Evolutionary conservation across 2,329 filamentous ascomycete genomes (phyloP).

Genomic region (Fonsecaea multimorphosa): DNA sequence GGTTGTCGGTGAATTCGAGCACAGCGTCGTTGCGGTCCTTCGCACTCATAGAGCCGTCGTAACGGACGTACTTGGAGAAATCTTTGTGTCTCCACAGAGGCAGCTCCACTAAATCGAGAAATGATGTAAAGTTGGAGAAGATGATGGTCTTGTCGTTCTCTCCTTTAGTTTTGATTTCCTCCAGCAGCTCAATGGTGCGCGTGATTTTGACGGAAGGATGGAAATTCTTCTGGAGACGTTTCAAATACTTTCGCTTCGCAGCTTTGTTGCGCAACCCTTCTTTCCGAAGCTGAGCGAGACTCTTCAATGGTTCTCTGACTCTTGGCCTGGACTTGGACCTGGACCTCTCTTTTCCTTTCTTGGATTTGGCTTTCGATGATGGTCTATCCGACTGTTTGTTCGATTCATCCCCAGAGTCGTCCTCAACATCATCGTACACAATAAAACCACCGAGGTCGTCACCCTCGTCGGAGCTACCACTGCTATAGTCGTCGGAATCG

Average conservation of each 20-base stretch:
- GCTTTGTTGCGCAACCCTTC: constrained; percentile 68
- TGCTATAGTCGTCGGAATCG: constrained; percentile 44
- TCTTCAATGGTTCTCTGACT: constrained; percentile 46
- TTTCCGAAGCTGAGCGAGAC: constrained; percentile 70
- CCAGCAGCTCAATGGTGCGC: constrained; percentile 70
- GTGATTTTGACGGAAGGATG: constrained; percentile 76
- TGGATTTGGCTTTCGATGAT: constrained; percentile 10
- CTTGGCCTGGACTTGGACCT: constrained; percentile 56
- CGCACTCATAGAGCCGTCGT: constrained; percentile 77
- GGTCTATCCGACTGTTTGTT: constrained; percentile 32
- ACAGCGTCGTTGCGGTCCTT: constrained; percentile 70
- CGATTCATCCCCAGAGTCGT: constrained; percentile 44
- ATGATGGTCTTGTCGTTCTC: constrained; percentile 77
- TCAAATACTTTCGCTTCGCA: constrained; percentile 72
- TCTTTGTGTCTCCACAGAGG: constrained; percentile 56
- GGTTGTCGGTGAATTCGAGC: constrained; percentile 68
- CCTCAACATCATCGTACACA: constrained; percentile 49
- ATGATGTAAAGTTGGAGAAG: constrained; percentile 80
- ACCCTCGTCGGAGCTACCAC: constrained; percentile 51
- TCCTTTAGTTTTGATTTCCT: constrained; percentile 54
- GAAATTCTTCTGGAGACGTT: constrained; percentile 71
- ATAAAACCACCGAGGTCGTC: constrained; percentile 61
- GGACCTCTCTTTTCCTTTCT: constrained; percentile 45
- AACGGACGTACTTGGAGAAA: constrained; percentile 69
- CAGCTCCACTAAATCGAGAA: constrained; percentile 78